These are phyloP conservation scores for Cercospora sesami DNA, from an alignment of 2,329 filamentous ascomycete species.

Conservation along the genomic window DNA sequence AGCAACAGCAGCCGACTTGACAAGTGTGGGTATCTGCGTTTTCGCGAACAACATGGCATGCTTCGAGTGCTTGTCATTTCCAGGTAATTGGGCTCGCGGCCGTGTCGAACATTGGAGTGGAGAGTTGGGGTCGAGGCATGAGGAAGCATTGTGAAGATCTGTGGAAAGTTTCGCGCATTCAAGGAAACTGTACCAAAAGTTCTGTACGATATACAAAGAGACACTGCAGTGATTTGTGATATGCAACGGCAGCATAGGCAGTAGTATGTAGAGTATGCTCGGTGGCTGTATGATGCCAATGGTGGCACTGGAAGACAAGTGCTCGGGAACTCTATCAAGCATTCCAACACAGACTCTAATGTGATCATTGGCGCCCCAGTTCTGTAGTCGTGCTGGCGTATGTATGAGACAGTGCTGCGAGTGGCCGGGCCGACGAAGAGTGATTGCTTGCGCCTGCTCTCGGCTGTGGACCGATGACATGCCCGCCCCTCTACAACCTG, in stretches of 20 bases:
- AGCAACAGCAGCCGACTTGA: not conserved
- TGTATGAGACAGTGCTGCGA: not conserved
- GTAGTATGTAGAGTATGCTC: not conserved
- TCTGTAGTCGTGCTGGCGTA: not conserved
- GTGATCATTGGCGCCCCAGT: not conserved
- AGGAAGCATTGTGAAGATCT: not conserved
- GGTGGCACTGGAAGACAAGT: not conserved
- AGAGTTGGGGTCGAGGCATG: not conserved
- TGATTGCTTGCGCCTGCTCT: constrained; percentile 5
- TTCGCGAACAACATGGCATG: not conserved
- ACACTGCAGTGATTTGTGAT: not conserved
- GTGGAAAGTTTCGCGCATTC: not conserved
- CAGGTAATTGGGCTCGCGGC: not conserved
- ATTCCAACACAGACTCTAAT: not conserved
- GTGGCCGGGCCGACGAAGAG: not conserved
- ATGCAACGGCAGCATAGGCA: not conserved
- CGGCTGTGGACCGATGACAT: constrained; percentile 3
- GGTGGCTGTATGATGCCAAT: not conserved
- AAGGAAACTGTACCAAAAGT: not conserved
- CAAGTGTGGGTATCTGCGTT: not conserved
- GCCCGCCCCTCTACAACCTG: not conserved
- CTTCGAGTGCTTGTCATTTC: not conserved
- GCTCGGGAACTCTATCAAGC: not conserved
- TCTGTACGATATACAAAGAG: not conserved
- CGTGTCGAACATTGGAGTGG: not conserved